Base-by-base conservation (phyloP, 805 yeast species). In the Scheffersomyces coipomensis region DNA sequence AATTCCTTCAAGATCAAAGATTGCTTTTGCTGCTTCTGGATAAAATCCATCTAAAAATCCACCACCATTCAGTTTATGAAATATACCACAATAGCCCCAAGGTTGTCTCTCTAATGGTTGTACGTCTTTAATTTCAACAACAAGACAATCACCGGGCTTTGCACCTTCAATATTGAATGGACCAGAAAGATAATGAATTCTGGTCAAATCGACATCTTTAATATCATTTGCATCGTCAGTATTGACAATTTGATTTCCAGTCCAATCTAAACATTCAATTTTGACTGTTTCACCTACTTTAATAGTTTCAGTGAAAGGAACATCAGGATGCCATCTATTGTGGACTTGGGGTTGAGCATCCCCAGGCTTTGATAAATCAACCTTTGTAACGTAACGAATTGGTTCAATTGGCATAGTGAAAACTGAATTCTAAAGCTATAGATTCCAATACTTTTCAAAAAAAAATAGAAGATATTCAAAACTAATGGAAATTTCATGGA, bases 251-350 rank as follows among this genome's bases (percentile, higher is more conserved):
- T 74, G 79, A 38, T 74, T 74, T 10, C 79, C 79, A 6, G 79
- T 75, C 79, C 79, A 75, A 45, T 75, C 79, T 34, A 74, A 60
- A 45, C 79, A 75, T 46, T 75, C 79, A 29, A 73, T 57, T 41
- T 71, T 72, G 46, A 69, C 71, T 4, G 71, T 56, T 43, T 68
- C 71, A n/a, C 69, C 68, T 17, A 60, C 76, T 37, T 58, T 48
- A 31, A 74, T 65, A 9, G 61, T 59, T 29, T 53, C 66, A 24
- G 66, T 53, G 39, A 56, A 52, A 32, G 79, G 79, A 24, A 74
- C 57, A 37, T 73, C 77, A 8, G 79, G 79, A 48, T 74, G 79
- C 79, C 79, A 74, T 49, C 79, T 58, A 52, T 74, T 74, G 56
- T 74, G 79, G 33, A 72, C 49, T 17, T 72, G 73, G 19, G 65